Evolutionary conservation across 2,329 filamentous ascomycete species (phyloP), one percentile per base, ranked within the genome.

Genomic region (Albifimbria verrucaria): DNA sequence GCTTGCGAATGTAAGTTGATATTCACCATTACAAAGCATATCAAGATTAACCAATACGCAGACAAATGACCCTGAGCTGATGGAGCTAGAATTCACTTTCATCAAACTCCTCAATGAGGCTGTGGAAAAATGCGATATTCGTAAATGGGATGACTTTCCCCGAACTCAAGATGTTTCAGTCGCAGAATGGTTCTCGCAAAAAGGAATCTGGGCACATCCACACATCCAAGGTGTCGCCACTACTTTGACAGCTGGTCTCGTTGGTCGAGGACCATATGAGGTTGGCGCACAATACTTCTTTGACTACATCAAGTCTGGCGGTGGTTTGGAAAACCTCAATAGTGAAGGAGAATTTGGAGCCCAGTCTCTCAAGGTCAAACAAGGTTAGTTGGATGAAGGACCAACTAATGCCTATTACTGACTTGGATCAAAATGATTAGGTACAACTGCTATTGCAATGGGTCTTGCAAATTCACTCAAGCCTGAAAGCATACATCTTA

Each of bases 221-320:
- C 44, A 55, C 21, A 39, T 50, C 12, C 23, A 24, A 26, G 46
- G 15, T 32, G 12, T 32, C 17, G 24, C 21, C 7, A 15, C 18
- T n/a, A 36, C 7, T n/a, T 18, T 48, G 10, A 20, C 25, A 25
- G 45, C 44, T 11, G 45, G 39, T 15, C 28, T 57, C 1, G 52
- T 59, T 10, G 57, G 57, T 2, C 55, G 53, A 6, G 53, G 50
- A 43, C 48, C 55, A 2, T 21, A 52, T 12, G 57, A 59, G 4
- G n/a, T 56, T 7, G 57, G 56, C 3, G 50, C 50, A 1, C 57
- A 57, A 36, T 57, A 57, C 24, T 32, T 56, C 4, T 28, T 57
- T 9, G 57, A 59, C 32, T 59, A 57, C 50, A 49, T 59, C 36
- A 52, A 54, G 18, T 59, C 57, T 2, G 57, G 53, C n/a, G 20